Conservation (phyloP, 176 grass and related monocot genomes). For the Alloteropsis semialata region DNA sequence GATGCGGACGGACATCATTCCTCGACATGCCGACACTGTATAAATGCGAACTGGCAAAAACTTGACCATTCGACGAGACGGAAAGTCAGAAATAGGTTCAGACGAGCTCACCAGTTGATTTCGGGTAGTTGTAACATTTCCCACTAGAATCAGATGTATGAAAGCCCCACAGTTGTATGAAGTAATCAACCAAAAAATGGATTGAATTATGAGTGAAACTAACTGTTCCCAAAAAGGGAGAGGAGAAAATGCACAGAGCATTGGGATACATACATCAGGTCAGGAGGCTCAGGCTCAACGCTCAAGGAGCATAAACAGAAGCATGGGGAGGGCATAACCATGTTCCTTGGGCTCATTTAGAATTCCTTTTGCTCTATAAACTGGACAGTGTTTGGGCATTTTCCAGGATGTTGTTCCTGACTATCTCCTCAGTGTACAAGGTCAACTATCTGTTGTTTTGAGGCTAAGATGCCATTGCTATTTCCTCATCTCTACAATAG, state of each 20-base stretch:
- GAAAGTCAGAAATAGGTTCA: neutral
- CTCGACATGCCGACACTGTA: neutral
- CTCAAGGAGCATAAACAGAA: constrained; percentile 20
- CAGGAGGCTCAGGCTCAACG: constrained; percentile 27
- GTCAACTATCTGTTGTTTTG: constrained; percentile 38
- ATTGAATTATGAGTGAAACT: constrained; percentile 36
- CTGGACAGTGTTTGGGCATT: constrained; percentile 4
- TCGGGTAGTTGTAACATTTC: neutral
- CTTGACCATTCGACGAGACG: neutral
- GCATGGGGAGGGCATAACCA: neutral
- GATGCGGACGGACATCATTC: neutral
- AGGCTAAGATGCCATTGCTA: neutral
- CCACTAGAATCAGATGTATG: neutral
- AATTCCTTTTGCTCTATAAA: constrained; percentile 20
- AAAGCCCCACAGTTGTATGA: neutral
- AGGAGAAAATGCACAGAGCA: neutral
- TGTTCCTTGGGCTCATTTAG: constrained; percentile 11
- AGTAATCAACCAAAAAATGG: constrained; percentile 37
- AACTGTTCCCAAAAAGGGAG: constrained; percentile 24
- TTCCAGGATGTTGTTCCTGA: constrained; percentile 22
- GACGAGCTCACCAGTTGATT: neutral
- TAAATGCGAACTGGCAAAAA: neutral
- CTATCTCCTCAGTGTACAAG: constrained; percentile 13
- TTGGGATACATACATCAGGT: constrained; percentile 19
- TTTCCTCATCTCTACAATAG: constrained; percentile 11